Percentiles rank a stretch among this genome's conserved stretches.
Conservation (phyloP, 345 rosid genomes). For the Aquilaria yunnanensis region DNA sequence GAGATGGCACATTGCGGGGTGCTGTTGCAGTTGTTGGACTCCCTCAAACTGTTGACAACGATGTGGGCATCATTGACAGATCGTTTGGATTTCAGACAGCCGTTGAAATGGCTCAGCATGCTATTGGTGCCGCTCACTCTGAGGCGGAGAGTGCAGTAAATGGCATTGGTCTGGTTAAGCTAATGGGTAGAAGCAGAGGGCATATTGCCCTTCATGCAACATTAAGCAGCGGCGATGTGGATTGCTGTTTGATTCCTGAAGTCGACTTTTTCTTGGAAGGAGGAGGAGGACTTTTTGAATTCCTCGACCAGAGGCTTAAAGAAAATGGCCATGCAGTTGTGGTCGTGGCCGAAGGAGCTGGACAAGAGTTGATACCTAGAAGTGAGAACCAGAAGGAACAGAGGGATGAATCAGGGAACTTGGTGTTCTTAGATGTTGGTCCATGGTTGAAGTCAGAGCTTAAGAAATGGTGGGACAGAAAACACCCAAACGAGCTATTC, state of each 20-base stretch:
- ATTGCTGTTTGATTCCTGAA: slow-evolving; percentile 89
- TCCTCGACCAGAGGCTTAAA: slow-evolving; percentile 42
- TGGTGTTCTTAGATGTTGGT: slow-evolving; percentile 73
- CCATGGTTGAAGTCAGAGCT: slow-evolving; percentile 74
- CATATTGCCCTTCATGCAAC: slow-evolving; percentile 89
- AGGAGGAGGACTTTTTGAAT: slow-evolving; percentile 67
- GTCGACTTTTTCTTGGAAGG: slow-evolving; percentile 63
- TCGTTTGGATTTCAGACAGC: slow-evolving; percentile 97
- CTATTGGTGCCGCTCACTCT: slow-evolving; percentile 76
- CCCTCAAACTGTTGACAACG: slow-evolving; percentile 88
- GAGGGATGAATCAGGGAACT: slow-evolving; percentile 82
- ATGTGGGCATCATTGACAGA: slow-evolving; percentile 75
- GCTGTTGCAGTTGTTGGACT: slow-evolving; percentile 69
- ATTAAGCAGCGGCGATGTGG: slow-evolving; percentile 88
- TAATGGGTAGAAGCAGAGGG: slow-evolving; percentile 93
- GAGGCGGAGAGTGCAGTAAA: slow-evolving; percentile 96
- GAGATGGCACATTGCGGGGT: slow-evolving; percentile 88
- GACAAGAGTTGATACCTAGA: slow-evolving; percentile 79
- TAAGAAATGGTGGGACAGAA: slow-evolving; percentile 64
- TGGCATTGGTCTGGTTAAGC: slow-evolving; percentile 81
- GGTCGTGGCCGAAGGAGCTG: slow-evolving; percentile 92
- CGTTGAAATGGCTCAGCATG: slow-evolving; percentile 84
- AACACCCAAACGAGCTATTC: slow-evolving; percentile 58
- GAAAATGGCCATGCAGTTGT: slow-evolving; percentile 71
- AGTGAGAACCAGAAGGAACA: slow-evolving; percentile 55